Percentiles rank a stretch among this genome's conserved stretches.
Evolutionary conservation across 352 stramenopile genomes (phyloP).

Genomic region (Globisporangium recalcitrans): DNA sequence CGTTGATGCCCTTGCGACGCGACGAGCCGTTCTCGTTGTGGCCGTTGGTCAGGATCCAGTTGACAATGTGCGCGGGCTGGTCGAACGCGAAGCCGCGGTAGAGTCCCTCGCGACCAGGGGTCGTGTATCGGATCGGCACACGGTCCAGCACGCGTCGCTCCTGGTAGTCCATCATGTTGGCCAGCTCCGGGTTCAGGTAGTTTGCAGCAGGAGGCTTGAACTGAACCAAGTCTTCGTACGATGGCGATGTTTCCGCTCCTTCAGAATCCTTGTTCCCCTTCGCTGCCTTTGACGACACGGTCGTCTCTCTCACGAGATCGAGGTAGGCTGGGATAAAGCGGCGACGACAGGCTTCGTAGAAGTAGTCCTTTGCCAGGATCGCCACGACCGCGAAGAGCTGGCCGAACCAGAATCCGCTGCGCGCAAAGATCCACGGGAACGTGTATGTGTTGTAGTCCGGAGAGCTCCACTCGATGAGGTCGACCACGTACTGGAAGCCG

Average conservation of each 20-base stretch:
- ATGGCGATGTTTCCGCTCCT: neutral
- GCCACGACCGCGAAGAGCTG: conserved; percentile 65
- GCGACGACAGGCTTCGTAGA: conserved; percentile 59
- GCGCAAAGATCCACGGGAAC: conserved; percentile 74
- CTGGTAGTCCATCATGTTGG: conserved; percentile 76
- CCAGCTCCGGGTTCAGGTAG: conserved; percentile 61
- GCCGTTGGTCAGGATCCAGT: conserved; percentile 59
- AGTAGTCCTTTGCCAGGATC: conserved; percentile 64
- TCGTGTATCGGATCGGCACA: conserved; percentile 34
- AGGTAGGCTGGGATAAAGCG: conserved; percentile 66
- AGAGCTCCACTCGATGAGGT: conserved; percentile 49
- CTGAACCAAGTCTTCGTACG: conserved; percentile 32
- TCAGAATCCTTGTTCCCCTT: neutral
- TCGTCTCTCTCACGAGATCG: conserved; percentile 65
- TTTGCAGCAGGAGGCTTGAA: conserved; percentile 47
- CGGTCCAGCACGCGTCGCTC: conserved; percentile 60
- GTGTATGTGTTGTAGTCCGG: conserved; percentile 67
- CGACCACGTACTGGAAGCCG: conserved; percentile 60
- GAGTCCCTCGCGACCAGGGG: conserved; percentile 36
- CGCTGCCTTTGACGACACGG: conserved; percentile 16
- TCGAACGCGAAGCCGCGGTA: conserved; percentile 86
- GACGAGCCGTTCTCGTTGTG: conserved; percentile 28
- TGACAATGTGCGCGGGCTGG: conserved; percentile 65
- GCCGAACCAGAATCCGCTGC: conserved; percentile 63
- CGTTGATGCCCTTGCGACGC: conserved; percentile 54